A percentile compares a stretch with the other conserved stretches of the same genome.
Evolutionary conservation across 768 basidiomycete species (phyloP).

Genomic region (Nidularia pulvinata): DNA sequence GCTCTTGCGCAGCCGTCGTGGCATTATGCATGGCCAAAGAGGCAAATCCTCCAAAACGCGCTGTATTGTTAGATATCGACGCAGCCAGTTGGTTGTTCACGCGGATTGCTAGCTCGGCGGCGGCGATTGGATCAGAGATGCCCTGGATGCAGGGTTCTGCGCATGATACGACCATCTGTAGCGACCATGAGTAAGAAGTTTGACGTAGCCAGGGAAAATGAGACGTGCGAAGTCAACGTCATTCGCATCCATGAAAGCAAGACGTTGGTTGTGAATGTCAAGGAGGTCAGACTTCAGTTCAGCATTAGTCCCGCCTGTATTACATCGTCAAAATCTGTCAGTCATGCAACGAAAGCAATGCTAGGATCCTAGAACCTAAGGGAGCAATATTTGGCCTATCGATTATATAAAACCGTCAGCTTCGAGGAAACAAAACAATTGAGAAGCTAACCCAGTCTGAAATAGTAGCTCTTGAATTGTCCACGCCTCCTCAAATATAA

Average conservation of each 20-base stretch:
- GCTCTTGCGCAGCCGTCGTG: constrained; percentile 33
- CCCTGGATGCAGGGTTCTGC: constrained; percentile 36
- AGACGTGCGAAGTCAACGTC: too few relatives aligned
- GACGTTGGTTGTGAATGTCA: constrained; percentile 35
- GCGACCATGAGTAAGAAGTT: neutral
- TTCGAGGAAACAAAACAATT: too few relatives aligned
- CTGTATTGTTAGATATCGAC: constrained; percentile 33
- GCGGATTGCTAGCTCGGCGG: constrained; percentile 27
- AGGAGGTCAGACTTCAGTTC: constrained; percentile 29
- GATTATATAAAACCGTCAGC: neutral
- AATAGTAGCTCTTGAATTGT: constrained; percentile 27
- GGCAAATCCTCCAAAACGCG: constrained; percentile 40
- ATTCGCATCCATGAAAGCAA: constrained; percentile 31
- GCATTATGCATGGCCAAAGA: constrained; percentile 43
- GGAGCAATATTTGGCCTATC: neutral
- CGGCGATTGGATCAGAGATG: constrained; percentile 26
- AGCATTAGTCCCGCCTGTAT: constrained; percentile 22
- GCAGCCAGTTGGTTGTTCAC: constrained; percentile 36
- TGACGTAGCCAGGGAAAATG: neutral
- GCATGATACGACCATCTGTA: constrained; percentile 37
- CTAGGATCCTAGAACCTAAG: too few relatives aligned
- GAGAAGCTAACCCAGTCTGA: constrained; percentile 16
- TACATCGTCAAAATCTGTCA: neutral
- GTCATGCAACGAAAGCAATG: too few relatives aligned
- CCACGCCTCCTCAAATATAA: constrained; percentile 39